Evolutionary conservation across 805 yeast genomes (phyloP), one percentile per base, ranked within the genome.

Genomic region (Lachancea sp.): DNA sequence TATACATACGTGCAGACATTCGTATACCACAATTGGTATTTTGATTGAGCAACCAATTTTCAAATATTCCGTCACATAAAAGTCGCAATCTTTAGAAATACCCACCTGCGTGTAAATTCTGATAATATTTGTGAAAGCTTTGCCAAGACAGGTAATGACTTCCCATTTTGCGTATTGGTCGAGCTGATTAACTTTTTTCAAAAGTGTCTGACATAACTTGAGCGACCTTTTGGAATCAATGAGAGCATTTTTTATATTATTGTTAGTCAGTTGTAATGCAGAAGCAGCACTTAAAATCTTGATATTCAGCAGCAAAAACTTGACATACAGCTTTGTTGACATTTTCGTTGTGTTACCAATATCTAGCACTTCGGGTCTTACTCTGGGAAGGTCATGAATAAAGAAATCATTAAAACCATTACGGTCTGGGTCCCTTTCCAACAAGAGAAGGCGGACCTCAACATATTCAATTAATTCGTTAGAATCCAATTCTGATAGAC

Each of bases 21-120:
- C 43, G 33, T 46, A 59, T 3, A 55, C 51, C 6, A 50, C 42
- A 4, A 52, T 38, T 5, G 67, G 64, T 8, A 56, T 61, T 5
- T 46, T 45, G 6, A 61, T 25, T 1, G 60, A 49, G 3, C 57
- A 50, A 13, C 70, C 52, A 9, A 75, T 52, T 25, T 61, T 65
- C 5, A 61, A 57, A 26, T 75, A 63, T 48, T 83, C 89, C 5
- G 64, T 63, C 3, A 70, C 47, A 56, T 71, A 81, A 52, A 68
- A 77, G 2, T 71, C 69, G 34, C 78, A 69, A 41, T 82, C 87
- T 46, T 75, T 75, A 0, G 78, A 62, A 2, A 78, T 52, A 0
- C 89, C 88, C 28, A 76, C 52, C 26, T 68, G 71, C 12, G 67
- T 58, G 39, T 69, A 65, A 0, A 65, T 50, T 3, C 64, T 55